Conservation (phyloP, 148 eudicot genomes). For the Rhododendron ferrugineum region DNA sequence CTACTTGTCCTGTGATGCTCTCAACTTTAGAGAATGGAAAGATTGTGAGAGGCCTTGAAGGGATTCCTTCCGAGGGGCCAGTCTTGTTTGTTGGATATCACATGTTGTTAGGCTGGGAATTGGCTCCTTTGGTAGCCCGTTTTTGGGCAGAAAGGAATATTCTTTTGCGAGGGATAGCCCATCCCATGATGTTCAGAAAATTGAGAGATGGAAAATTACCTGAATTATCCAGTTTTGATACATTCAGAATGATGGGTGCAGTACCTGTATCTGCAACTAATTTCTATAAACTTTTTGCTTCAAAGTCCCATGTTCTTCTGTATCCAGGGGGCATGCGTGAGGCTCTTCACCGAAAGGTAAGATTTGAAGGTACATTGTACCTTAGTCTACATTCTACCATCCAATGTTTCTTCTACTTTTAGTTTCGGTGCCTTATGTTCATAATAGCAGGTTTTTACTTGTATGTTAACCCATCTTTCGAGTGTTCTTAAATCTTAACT, state of each 20-base stretch:
- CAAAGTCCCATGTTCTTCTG: constrained; percentile 52
- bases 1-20: constrained; percentile 50
- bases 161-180: constrained; percentile 53
- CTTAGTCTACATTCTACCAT: background rate
- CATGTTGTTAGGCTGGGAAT: constrained; percentile 55
- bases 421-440: background rate
- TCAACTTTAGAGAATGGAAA: constrained; percentile 65
- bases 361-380: background rate
- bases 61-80: constrained; percentile 70
- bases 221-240: constrained; percentile 41
- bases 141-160: constrained; percentile 45
- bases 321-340: constrained; percentile 82
- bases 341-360: constrained; percentile 67
- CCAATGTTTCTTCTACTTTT: background rate
- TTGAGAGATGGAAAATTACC: constrained; percentile 7
- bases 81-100: constrained; percentile 69
- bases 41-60: constrained; percentile 59
- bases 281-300: constrained; percentile 46
- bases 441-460: background rate
- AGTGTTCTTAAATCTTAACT: background rate
- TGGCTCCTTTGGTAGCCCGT: constrained; percentile 27
- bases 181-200: constrained; percentile 43
- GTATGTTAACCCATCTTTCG: background rate
- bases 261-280: constrained; percentile 54
- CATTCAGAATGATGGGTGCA: constrained; percentile 56